Evolutionary conservation across 1,284 basidiomycete genomes (phyloP), one percentile per base, ranked within the genome.

Genomic region (Malassezia sp.): DNA sequence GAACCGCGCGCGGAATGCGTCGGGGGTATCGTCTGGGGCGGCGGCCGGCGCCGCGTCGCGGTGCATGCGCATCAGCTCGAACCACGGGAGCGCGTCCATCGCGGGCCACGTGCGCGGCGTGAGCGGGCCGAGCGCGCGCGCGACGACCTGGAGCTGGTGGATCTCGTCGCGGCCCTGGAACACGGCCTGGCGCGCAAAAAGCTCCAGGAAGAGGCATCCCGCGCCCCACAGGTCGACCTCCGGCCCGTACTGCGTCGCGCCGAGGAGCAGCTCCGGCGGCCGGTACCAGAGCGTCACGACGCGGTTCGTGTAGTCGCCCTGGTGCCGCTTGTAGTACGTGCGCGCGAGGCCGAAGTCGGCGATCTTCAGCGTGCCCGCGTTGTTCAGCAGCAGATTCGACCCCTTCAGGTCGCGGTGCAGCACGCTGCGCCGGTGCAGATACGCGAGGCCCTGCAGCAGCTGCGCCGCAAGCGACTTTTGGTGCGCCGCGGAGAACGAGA

Each of bases 191-290:
- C 86, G 85, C 15, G 84, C 85, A 71, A 88, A 97, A 5, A 99
- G 77, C 71, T 99, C 95, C 28, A 97, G 78, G 81, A 97, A 96
- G 64, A 99, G 97, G 71, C 91, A 97, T 21, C 93, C 93, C 10
- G 91, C 93, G 67, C 89, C 93, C 93, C 93, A 99, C 81, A 93
- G 93, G 67, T 99, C 93, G n/a, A 99, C 91, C 64, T 95, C 93
- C 2, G 87, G 82, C 1, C 90, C 91, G 72, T 99, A 99, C 17
- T 88, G 80, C 2, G 93, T 97, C 37, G 89, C 88, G 14, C 93
- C 95, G 57, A 97, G 82, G 30, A 99, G 73, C 37, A 99, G 75
- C 71, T 99, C 95, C 3, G 91, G 93, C 4, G 88, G 86, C 35
- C 93, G 80, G 73, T 99, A 99, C 95, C 95, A 99, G 35, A 96